Evolutionary conservation across 2,329 filamentous ascomycete genomes (phyloP), one percentile per base, ranked within the genome.

Genomic region (Truncatella angustata): DNA sequence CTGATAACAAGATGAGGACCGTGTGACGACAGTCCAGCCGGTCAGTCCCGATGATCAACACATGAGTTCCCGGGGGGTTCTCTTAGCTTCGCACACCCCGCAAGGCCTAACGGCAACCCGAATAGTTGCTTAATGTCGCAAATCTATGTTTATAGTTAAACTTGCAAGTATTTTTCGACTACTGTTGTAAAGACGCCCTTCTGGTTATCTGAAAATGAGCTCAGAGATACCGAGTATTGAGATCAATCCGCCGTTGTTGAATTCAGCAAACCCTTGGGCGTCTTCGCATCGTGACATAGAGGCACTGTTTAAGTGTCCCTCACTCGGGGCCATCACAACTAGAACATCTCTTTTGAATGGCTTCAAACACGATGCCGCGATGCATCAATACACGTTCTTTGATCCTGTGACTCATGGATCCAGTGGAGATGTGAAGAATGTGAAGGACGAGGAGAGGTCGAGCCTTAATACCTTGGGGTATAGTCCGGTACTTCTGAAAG

Each of bases 261-360:
- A 92, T 70, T 88, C 87, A 1, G 82, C 89, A 26, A 86, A 82
- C 46, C 88, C 88, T 0, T 91, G 88, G 88, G 87, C 88, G 23
- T 90, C 87, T 0, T 82, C 79, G 3, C 67, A 79, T 4, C 73
- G 78, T 4, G 81, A 91, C 56, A 78, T 92, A 4, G 66, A 72
- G 35, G 69, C 70, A 2, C 79, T 92, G 5, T 88, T 88, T 63
- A 65, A 72, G 26, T 84, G 76, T 46, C 73, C 79, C 0, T 72
- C 80, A 49, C 91, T 85, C 0, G 89, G 89, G 54, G 88, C 87
- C 12, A 81, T 92, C 28, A 92, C 89, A 1, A 89, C 84, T 2
- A 78, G 89, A 11, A 93, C 89, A 1, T 82, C 83, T 3, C 76
- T 90, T 5, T 67, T 88, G 14, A 56, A 73, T 7, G 86, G 85